Evolutionary conservation across 2,329 filamentous ascomycete genomes (phyloP), one percentile per base, ranked within the genome.

Genomic region (Botrytis cinerea): DNA sequence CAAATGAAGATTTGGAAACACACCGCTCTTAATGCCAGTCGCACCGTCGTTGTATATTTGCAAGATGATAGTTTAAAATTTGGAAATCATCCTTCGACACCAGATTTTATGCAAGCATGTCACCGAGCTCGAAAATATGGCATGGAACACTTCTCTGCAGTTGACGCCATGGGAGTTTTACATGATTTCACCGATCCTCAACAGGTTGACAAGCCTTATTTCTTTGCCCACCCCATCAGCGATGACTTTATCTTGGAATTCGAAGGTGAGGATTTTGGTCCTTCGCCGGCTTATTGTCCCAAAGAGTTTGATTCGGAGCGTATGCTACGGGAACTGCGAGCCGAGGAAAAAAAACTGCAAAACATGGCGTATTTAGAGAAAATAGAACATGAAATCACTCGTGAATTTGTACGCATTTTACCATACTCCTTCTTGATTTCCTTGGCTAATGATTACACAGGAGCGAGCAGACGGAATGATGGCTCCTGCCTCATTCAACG

Each of bases 161-260:
- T 57, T 57, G 12, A 69, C 40, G n/a, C 1, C 1, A 6, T 12
- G 28, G 66, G 66, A 57, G n/a, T 28, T 14, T 18, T 16, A 4
- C 66, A 57, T 32, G 20, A 45, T n/a, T 32, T 69, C 18, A 43
- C 10, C 14, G 20, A 57, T 22, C 18, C n/a, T 20, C 8, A 2
- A 38, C 28, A 38, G 20, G 16, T 16, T 25, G 0, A 7, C 5
- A 43, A 8, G 12, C 28, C 28, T 16, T 57, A 69, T 69, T 69
- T 69, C n/a, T 69, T 32, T 38, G n/a, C 45, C 18, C 57, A 25
- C 14, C 66, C 66, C 25, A 28, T 45, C 4, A 43, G 66, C 25
- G 66, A 69, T 5, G 48, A 69, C 38, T 69, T 69, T 57, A 43
- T 69, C 66, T 45, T 69, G 66, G 22, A 14, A 43, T 69, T 69